Base-by-base conservation (phyloP, 768 basidiomycete species). In the Hericium erinaceus region DNA sequence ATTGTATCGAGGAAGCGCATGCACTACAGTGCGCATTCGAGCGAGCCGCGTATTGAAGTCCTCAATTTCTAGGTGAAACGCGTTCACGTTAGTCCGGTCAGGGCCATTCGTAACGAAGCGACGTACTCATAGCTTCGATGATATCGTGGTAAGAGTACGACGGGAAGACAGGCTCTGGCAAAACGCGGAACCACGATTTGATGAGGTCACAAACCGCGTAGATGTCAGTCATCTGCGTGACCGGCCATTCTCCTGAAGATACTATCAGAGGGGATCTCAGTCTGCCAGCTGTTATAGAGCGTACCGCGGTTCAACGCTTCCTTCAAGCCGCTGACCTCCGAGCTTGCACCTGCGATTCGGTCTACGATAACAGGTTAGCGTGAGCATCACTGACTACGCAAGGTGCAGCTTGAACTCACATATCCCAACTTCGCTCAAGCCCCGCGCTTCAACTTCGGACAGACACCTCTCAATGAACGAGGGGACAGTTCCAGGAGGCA, bases 141-240 rank as follows among this genome's bases (percentile, higher is more conserved):
- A 89, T 77, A 3, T 82, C 78, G 61, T 78, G 74, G 67, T 92
- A 92, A 2, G 80, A 80, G 7, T 77, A 69, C 16, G 85, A 70
- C 26, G 89, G 88, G 70, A 94, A 87, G 39, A 92, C 72, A 10
- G 89, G 83, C 60, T 89, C 87, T 11, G 92, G 91, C 15, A 94
- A 74, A 12, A 87, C 74, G 38, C 92, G 81, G 75, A 93, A 87
- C 89, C 89, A 93, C 0, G 85, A 80, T 72, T 92, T 92, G 67
- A 94, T 79, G 59, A 89, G 72, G 66, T 92, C 92, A 58, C 90
- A 84, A 39, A 93, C 80, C 38, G 88, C 87, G 68, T 92, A 85
- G 46, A 93, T 85, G 64, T 94, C 92, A 1, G 83, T 83, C 24
- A 69, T 74, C 39, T 74, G 67, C 39, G 78, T 71, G 64, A 86